phyloP scores from a whole-genome alignment of 2,329 filamentous ascomycete species.

The Tolypocladium tundrense region DNA sequence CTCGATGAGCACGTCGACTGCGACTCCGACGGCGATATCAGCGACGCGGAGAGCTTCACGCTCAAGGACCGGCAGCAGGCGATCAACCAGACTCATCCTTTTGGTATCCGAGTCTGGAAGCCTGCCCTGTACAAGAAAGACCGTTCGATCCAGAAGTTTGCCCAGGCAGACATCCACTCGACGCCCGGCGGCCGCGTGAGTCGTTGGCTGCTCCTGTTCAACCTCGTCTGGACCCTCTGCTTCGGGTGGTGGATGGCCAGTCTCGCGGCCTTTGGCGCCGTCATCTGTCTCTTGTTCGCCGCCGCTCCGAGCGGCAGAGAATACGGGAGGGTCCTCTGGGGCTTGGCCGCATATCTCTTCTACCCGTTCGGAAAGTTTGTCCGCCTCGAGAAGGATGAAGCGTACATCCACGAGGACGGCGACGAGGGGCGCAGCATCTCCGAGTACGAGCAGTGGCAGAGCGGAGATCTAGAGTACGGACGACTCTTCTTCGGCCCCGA shows the following conservation, averaged over 20 bases:
- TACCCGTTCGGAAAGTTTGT: conserved; percentile 98
- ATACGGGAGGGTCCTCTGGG: conserved; percentile 79
- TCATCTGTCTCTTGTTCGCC: conserved; percentile 70
- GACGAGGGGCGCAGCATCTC: conserved; percentile 95
- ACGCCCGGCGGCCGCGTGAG: conserved; percentile 81
- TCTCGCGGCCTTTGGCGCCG: conserved; percentile 62
- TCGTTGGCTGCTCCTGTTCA: conserved; percentile 77
- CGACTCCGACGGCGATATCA: conserved; percentile 62
- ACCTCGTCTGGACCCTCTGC: conserved; percentile 77
- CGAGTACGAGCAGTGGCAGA: conserved; percentile 99
- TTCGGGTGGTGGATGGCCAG: conserved; percentile 96
- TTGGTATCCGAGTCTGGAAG: conserved; percentile 98
- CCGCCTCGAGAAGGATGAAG: conserved; percentile 84
- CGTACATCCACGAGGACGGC: conserved; percentile 87
- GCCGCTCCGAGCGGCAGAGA: conserved; percentile 71
- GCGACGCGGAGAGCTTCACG: conserved; percentile 95
- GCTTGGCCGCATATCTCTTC: conserved; percentile 75
- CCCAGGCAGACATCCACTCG: conserved; percentile 94
- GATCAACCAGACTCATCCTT: conserved; percentile 97
- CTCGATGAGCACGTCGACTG: conserved; percentile 42
- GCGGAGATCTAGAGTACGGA: conserved; percentile 89
- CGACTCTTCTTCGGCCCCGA: conserved; percentile 90
- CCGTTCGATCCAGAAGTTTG: conserved; percentile 89
- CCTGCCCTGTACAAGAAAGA: conserved; percentile 96
- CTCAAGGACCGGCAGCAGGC: conserved; percentile 93